These are phyloP conservation scores for Suillus sp. DNA, from an alignment of 768 basidiomycete species.

Conservation along the genomic window DNA sequence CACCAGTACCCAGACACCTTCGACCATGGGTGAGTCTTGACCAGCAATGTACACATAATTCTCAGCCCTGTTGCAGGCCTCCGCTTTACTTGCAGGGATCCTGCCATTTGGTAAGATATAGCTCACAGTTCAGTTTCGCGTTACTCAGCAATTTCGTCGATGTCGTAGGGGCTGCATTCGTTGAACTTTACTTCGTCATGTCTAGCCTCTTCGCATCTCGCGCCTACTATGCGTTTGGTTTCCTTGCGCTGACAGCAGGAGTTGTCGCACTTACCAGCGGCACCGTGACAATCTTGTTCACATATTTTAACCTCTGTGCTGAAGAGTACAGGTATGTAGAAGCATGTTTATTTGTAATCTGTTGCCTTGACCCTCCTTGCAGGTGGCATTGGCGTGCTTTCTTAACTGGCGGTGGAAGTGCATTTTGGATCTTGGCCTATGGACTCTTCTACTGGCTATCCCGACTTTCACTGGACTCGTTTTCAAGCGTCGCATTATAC, in stretches of 20 bases:
- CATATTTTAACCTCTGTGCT: slow-evolving; percentile 89
- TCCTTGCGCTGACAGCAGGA: slow-evolving; percentile 82
- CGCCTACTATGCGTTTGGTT: slow-evolving; percentile 96
- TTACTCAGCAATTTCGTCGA: slow-evolving; percentile 10
- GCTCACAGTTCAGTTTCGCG: background rate
- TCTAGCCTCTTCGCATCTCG: slow-evolving; percentile 90
- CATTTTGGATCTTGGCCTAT: slow-evolving; percentile 82
- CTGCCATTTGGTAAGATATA: slow-evolving; percentile 76
- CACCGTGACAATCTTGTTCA: slow-evolving; percentile 86
- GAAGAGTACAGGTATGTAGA: slow-evolving; percentile 83
- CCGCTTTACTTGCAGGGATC: slow-evolving; percentile 84
- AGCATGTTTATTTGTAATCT: background rate
- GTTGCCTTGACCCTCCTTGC: slow-evolving; percentile 1
- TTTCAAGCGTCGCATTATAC: slow-evolving; percentile 82
- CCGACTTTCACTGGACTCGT: slow-evolving; percentile 80
- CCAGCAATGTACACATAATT: slow-evolving; percentile 9
- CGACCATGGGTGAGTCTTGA: slow-evolving; percentile 64
- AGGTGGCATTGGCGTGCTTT: slow-evolving; percentile 99
- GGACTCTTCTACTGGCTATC: slow-evolving; percentile 89
- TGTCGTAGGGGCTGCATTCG: slow-evolving; percentile 83
- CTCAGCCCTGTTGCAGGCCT: slow-evolving; percentile 44
- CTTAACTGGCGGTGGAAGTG: slow-evolving; percentile 87
- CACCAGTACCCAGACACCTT: slow-evolving; percentile 83
- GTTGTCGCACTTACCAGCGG: slow-evolving; percentile 87
- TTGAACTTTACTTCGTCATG: slow-evolving; percentile 91